Conservation (phyloP, 78 protist genomes). For the Mastigamoeba balamuthi region DNA sequence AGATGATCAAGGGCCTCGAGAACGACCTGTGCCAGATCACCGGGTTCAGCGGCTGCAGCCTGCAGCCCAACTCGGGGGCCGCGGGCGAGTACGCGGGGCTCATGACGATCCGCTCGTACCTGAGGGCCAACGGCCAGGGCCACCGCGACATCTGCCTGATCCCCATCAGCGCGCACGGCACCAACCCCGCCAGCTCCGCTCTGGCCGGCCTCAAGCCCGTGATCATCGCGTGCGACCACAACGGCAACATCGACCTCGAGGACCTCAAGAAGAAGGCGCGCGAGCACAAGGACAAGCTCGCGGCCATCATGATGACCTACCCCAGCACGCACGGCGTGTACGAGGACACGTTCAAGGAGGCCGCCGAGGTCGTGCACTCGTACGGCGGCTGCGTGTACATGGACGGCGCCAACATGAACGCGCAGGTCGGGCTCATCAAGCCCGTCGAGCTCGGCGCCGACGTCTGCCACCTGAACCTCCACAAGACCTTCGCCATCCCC, state of each 20-base stretch:
- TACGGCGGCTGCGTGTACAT: conserved; percentile 93
- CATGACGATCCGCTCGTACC: conserved; percentile 77
- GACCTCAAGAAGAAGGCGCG: conserved; percentile 60
- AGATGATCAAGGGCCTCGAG: conserved; percentile 40
- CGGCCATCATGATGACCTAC: conserved; percentile 88
- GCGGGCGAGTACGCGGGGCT: conserved; percentile 96
- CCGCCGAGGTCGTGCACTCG: conserved; percentile 67
- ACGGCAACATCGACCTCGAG: conserved; percentile 76
- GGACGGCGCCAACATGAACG: conserved; percentile 98
- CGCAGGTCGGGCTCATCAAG: conserved; percentile 84
- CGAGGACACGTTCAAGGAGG: conserved; percentile 73
- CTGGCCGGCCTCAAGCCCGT: conserved; percentile 70
- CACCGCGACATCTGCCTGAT: conserved; percentile 92
- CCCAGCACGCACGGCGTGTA: conserved; percentile 97
- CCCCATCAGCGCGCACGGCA: conserved; percentile 97
- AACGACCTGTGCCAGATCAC: conserved; percentile 59
- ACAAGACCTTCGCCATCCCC: conserved; percentile 97
- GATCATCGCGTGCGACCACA: conserved; percentile 45
- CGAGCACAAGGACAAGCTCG: conserved; percentile 74
- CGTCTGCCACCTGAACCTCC: conserved; percentile 95
- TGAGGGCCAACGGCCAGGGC: conserved; percentile 40
- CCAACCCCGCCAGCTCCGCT: conserved; percentile 97
- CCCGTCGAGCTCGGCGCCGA: conserved; percentile 96
- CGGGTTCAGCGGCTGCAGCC: conserved; percentile 63
- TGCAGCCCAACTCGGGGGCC: conserved; percentile 96